These are phyloP conservation scores for Vaccinium corymbosum DNA, from an alignment of 148 eudicot genomes.

Conservation along the genomic window DNA sequence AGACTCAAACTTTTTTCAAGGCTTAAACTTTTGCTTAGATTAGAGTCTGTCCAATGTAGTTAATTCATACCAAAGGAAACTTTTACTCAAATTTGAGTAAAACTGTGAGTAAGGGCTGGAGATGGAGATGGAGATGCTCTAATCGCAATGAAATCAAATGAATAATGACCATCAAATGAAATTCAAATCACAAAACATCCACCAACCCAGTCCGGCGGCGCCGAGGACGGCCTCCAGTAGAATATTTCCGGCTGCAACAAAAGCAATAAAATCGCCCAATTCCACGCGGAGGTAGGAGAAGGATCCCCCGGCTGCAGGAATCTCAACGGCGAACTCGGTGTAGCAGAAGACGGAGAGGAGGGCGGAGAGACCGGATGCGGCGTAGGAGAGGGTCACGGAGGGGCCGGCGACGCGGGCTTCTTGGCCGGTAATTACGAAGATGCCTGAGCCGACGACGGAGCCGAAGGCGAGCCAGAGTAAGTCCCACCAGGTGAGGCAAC, in stretches of 20 bases:
- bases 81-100: not conserved
- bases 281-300: constrained; percentile 82
- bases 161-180: not conserved
- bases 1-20: not conserved
- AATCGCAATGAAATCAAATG: not conserved
- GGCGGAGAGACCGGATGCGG: constrained; percentile 76
- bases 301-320: constrained; percentile 91
- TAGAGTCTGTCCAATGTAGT: not conserved
- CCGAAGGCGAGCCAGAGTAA: constrained; percentile 75
- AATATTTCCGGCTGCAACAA: constrained; percentile 83
- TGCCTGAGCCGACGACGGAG: constrained; percentile 86
- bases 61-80: not conserved
- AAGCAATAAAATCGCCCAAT: constrained; percentile 82
- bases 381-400: constrained; percentile 66
- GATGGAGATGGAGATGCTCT: not conserved
- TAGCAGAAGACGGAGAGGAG: constrained; percentile 84
- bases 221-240: constrained; percentile 80
- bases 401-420: constrained; percentile 87
- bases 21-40: not conserved
- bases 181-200: not conserved
- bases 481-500: constrained; percentile 83
- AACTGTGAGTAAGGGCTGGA: not conserved
- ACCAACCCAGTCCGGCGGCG: constrained; percentile 71
- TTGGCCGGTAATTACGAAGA: constrained; percentile 79
- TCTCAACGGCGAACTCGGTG: constrained; percentile 80